Evolutionary conservation across 2,329 filamentous ascomycete species (phyloP), one percentile per base, ranked within the genome.

Genomic region (Alternaria viburni): DNA sequence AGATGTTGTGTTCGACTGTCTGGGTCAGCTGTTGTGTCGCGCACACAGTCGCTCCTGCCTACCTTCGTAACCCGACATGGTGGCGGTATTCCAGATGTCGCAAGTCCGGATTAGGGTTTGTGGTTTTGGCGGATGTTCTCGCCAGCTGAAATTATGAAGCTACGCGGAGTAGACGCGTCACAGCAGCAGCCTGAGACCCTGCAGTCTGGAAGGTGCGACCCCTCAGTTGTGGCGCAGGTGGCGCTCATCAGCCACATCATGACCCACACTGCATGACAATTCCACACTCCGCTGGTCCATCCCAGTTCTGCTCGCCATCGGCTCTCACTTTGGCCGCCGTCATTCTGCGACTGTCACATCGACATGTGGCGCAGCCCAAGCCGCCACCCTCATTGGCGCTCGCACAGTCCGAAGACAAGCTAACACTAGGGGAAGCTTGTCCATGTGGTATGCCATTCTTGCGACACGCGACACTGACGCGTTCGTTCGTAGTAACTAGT

Each of bases 1-100:
- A 70, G 69, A 85, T 83, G 74, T 81, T 82, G 76, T 86, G 84
- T 72, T 85, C 83, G 54, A 84, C 83, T 85, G 71, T 49, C 45
- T 32, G 25, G 15, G 67, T 74, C 59, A 74, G 50, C 54, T 49
- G 54, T 60, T 72, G 62, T 11, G 67, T 64, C 62, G 8, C 32
- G 8, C 57, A 26, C 41, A n/a, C 21, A 47, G 11, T 32, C n/a
- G 57, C 54, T 49, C 13, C 32, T 51, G 61, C 70, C 69, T 69
- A 79, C 82, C 81, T 74, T 84, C 81, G 77, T 84, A 84, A 65
- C 81, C 81, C 59, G 82, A 83, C 82, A 84, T 83, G 49, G 54
- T 70, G 61, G 63, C 59, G 52, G 52, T 61, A 26, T 50, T 74
- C 32, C 32, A 36, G 32, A 36, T 36, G 15, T 36, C 13, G 65